A percentile compares a stretch with the other conserved stretches of the same genome.
Evolutionary conservation across 345 rosid species (phyloP).

Genomic region (Moringa oleifera): DNA sequence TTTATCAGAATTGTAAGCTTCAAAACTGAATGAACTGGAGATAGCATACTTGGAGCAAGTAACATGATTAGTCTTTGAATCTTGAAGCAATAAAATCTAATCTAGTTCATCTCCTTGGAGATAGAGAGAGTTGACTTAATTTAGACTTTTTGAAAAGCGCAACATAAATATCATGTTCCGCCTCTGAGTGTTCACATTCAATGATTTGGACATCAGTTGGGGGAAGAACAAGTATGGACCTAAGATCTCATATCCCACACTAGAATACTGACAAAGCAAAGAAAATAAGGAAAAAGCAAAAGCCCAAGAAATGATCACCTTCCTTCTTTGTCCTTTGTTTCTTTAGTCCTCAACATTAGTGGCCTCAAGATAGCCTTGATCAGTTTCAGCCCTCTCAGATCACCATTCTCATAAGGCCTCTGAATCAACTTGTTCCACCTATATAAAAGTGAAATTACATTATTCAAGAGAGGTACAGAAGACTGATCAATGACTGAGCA

Average conservation of each 20-base stretch:
- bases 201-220: constrained; percentile 52
- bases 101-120: background rate
- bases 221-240: constrained; percentile 68
- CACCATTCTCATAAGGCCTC: constrained; percentile 65
- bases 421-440: constrained; percentile 72
- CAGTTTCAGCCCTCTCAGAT: constrained; percentile 46
- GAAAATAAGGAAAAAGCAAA: background rate
- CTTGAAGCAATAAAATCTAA: too few relatives aligned
- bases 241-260: constrained; percentile 21
- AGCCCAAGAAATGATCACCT: constrained; percentile 25
- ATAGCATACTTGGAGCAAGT: background rate
- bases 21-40: background rate
- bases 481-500: background rate
- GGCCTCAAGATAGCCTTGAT: constrained; percentile 61
- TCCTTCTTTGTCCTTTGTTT: constrained; percentile 56
- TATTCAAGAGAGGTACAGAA: background rate
- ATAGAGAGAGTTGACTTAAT: constrained; percentile 20
- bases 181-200: constrained; percentile 58
- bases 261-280: background rate
- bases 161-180: constrained; percentile 52
- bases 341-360: constrained; percentile 68
- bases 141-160: constrained; percentile 66
- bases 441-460: constrained; percentile 3
- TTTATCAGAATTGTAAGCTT: background rate
- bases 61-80: background rate